These are phyloP conservation scores for Parastagonospora avenae DNA, from an alignment of 2,329 filamentous ascomycete genomes.

Conservation along the genomic window DNA sequence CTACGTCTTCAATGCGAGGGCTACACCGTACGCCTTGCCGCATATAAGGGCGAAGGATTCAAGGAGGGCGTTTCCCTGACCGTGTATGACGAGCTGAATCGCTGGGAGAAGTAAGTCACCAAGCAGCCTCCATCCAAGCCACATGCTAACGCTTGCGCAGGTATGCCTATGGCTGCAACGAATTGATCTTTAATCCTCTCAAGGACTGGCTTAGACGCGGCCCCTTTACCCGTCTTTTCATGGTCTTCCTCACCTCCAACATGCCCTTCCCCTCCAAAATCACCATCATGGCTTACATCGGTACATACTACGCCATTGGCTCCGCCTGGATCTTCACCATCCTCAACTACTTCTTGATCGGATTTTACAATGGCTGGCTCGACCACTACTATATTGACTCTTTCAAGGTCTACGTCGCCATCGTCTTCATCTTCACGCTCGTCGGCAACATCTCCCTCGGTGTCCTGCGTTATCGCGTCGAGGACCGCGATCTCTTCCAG, in stretches of 20 bases:
- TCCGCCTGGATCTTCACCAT: conserved; percentile 69
- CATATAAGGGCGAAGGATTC: conserved; percentile 72
- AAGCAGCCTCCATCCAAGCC: neutral
- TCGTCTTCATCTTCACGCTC: conserved; percentile 68
- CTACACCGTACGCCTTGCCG: conserved; percentile 70
- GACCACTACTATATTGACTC: conserved; percentile 82
- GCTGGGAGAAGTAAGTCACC: conserved; percentile 66
- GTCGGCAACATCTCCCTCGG: conserved; percentile 67
- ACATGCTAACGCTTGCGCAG: conserved; percentile 25
- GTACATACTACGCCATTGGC: conserved; percentile 74
- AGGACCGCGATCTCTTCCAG: conserved; percentile 57
- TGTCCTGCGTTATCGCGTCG: conserved; percentile 66
- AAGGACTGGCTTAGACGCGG: conserved; percentile 65
- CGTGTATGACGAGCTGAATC: conserved; percentile 72
- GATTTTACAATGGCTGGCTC: conserved; percentile 74
- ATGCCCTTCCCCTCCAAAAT: conserved; percentile 71
- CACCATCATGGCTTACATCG: conserved; percentile 73
- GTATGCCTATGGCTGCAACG: conserved; percentile 71
- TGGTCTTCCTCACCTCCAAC: conserved; percentile 63
- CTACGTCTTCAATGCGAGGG: conserved; percentile 72
- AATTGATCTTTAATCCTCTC: conserved; percentile 72
- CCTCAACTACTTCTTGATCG: conserved; percentile 73
- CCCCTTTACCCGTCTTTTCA: conserved; percentile 70
- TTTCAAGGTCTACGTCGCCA: conserved; percentile 68
- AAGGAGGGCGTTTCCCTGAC: conserved; percentile 76